Percentiles rank a stretch among this genome's conserved stretches.
phyloP scores from a whole-genome alignment of 2,329 filamentous ascomycete genomes.

The Ophiosphaerella narmari region DNA sequence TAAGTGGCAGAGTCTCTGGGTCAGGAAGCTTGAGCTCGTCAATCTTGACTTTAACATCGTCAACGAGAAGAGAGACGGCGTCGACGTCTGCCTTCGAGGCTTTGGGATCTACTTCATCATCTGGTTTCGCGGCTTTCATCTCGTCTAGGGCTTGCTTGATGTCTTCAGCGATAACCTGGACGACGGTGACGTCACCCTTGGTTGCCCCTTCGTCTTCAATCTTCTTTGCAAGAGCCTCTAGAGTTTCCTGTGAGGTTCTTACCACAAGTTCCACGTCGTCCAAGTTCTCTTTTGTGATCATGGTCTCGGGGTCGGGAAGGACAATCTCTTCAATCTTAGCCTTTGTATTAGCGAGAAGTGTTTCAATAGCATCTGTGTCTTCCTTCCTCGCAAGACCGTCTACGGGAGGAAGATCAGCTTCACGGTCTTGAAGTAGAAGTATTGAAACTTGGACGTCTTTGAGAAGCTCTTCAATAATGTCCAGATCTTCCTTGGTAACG shows the following conservation, averaged over 20 bases:
- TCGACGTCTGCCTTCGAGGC: constrained; percentile 83
- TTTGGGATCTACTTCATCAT: constrained; percentile 60
- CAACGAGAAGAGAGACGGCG: constrained; percentile 75
- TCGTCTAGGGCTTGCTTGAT: constrained; percentile 78
- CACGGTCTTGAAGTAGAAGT: constrained; percentile 34
- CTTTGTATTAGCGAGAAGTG: constrained; percentile 86
- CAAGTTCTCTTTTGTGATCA: constrained; percentile 66
- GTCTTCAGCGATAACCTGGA: constrained; percentile 80
- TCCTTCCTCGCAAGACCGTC: constrained; percentile 72
- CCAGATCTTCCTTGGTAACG: constrained; percentile 58
- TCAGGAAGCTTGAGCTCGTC: constrained; percentile 75
- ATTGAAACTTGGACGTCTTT: constrained; percentile 65
- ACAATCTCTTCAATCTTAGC: constrained; percentile 81
- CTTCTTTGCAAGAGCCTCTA: constrained; percentile 69
- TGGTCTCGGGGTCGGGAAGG: constrained; percentile 67
- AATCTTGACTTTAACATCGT: constrained; percentile 81
- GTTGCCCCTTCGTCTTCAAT: constrained; percentile 71
- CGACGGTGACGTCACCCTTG: constrained; percentile 76
- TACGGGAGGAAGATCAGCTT: constrained; percentile 23
- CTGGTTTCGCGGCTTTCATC: constrained; percentile 54
- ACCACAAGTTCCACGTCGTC: constrained; percentile 69
- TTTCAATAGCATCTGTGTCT: constrained; percentile 89
- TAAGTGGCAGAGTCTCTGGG: constrained; percentile 71
- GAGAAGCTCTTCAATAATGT: constrained; percentile 51
- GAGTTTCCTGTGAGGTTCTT: constrained; percentile 73